A percentile compares a stretch with the other conserved stretches of the same genome.
Conservation (phyloP, 306 rosid genomes). For the Trifolium fragiferum region DNA sequence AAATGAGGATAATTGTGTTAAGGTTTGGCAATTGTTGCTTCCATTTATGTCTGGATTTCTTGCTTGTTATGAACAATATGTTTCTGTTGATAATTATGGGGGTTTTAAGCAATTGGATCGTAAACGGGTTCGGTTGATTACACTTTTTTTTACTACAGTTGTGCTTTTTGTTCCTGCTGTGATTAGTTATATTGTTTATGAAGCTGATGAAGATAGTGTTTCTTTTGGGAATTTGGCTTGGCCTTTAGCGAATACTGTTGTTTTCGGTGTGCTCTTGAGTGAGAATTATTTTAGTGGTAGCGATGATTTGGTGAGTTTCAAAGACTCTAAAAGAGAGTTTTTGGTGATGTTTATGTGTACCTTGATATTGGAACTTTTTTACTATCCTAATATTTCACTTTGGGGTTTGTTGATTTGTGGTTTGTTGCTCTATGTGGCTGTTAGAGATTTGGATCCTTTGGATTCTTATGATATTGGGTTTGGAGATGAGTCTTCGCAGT, state of each 20-base stretch:
- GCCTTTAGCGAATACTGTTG: slow-evolving; percentile 84
- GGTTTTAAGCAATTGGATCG: slow-evolving; percentile 63
- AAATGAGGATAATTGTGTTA: slow-evolving; percentile 54
- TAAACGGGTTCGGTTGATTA: slow-evolving; percentile 65
- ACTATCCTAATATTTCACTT: slow-evolving; percentile 83
- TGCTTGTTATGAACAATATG: slow-evolving; percentile 60
- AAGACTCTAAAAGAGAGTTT: slow-evolving; percentile 74
- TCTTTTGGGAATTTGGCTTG: slow-evolving; percentile 61
- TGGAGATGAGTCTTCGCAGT: slow-evolving; percentile 60
- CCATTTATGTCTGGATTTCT: slow-evolving; percentile 82
- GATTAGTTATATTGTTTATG: slow-evolving; percentile 59
- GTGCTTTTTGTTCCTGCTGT: slow-evolving; percentile 83
- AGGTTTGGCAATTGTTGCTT: slow-evolving; percentile 83
- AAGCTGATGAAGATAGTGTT: slow-evolving; percentile 52
- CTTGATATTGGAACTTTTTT: slow-evolving; percentile 71
- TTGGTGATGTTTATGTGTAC: slow-evolving; percentile 73
- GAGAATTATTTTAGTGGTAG: slow-evolving; percentile 61
- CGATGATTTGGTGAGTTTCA: slow-evolving; percentile 55
- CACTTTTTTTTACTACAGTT: slow-evolving; percentile 73
- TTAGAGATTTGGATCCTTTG: slow-evolving; percentile 77
- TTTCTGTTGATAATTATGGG: slow-evolving; percentile 61
- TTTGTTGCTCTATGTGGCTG: slow-evolving; percentile 68
- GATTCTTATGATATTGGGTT: slow-evolving; percentile 47
- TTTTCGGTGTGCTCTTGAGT: slow-evolving; percentile 81
- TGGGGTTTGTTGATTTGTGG: slow-evolving; percentile 92